Conservation (phyloP, 495 filamentous ascomycete genomes). For the Penicillium herquei region DNA sequence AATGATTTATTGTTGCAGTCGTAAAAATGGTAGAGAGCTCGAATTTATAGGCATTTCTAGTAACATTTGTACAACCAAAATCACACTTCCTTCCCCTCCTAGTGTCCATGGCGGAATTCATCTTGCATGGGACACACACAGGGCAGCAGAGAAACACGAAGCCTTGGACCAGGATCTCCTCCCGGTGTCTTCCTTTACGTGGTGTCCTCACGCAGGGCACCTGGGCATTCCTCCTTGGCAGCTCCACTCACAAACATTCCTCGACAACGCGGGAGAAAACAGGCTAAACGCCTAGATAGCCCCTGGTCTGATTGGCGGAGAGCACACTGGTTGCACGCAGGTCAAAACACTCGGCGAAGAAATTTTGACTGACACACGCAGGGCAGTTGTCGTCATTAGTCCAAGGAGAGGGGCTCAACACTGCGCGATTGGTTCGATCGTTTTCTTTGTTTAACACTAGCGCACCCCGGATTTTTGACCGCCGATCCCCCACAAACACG, state of each 20-base stretch:
- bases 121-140: conserved; percentile 11
- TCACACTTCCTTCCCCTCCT: not conserved
- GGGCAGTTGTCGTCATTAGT: conserved; percentile 7
- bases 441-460: conserved; percentile 7
- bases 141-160: not conserved
- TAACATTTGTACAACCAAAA: not conserved
- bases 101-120: not conserved
- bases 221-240: conserved; percentile 10
- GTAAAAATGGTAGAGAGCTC: not conserved
- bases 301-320: not conserved
- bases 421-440: conserved; percentile 9
- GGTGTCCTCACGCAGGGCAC: conserved; percentile 10
- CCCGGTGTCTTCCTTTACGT: not conserved
- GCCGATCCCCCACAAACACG: not conserved
- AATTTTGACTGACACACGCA: conserved; percentile 6
- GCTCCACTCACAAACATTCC: conserved; percentile 7
- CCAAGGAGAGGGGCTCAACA: not conserved
- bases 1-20: not conserved
- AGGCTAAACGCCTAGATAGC: conserved; percentile 1
- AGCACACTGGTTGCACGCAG: conserved; percentile 9
- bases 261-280: not conserved
- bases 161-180: not conserved
- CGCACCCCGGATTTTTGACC: conserved; percentile 16
- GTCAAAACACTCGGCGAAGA: conserved; percentile 1
- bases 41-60: not conserved